These are phyloP conservation scores for Irpex rosettiformis DNA, from an alignment of 1,284 basidiomycete species.

Conservation along the genomic window DNA sequence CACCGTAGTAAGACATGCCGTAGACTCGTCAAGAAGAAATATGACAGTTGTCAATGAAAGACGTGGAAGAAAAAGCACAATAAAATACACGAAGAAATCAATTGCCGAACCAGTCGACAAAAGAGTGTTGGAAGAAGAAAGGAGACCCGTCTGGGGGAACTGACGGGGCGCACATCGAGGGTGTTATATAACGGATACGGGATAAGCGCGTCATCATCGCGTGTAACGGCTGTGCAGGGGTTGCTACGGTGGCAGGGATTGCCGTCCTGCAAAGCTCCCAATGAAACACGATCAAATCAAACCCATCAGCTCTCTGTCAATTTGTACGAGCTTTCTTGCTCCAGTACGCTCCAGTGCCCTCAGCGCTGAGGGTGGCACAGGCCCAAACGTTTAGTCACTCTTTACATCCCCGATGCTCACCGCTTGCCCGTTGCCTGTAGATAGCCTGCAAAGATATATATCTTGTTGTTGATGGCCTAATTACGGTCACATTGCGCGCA, in stretches of 20 bases:
- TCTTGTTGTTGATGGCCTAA: background rate
- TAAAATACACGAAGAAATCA: slow-evolving; percentile 12
- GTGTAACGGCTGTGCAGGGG: slow-evolving; percentile 6
- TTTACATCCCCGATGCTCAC: background rate
- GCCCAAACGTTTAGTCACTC: background rate
- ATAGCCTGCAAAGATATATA: background rate
- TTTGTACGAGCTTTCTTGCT: background rate
- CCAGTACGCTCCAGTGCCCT: background rate
- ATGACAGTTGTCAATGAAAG: slow-evolving; percentile 3
- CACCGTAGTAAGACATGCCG: slow-evolving; percentile 13
- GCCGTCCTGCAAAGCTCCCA: background rate
- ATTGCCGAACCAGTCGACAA: slow-evolving; percentile 33
- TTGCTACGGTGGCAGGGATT: slow-evolving; percentile 5
- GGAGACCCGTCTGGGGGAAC: slow-evolving; percentile 17
- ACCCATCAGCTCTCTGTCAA: background rate
- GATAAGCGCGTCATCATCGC: slow-evolving; percentile 1
- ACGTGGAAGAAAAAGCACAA: slow-evolving; percentile 17
- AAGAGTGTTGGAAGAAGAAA: slow-evolving; percentile 15
- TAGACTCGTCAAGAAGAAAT: slow-evolving; percentile 1
- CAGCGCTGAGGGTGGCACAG: background rate
- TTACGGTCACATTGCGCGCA: slow-evolving; percentile 23
- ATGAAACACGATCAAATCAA: background rate
- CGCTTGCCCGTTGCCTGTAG: background rate
- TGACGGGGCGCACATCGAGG: slow-evolving; percentile 2
- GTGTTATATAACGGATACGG: slow-evolving; percentile 13